Evolutionary conservation across 805 yeast genomes (phyloP), one percentile per base, ranked within the genome.

Genomic region (Yamadazyma ubonensis): DNA sequence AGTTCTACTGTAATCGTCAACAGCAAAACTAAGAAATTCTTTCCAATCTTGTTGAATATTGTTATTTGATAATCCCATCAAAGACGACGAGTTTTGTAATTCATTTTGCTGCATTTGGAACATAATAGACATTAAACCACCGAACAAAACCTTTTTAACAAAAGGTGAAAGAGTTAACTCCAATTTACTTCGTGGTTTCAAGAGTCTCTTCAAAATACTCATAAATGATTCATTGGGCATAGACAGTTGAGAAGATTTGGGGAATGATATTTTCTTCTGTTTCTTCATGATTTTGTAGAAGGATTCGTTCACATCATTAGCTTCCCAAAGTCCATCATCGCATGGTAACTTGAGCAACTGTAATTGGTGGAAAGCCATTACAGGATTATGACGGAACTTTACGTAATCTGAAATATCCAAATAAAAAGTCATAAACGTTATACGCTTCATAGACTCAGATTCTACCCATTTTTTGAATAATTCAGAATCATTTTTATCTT

Each of bases 361-460:
- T 22, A 67, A 49, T 37, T 67, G 73, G 36, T 61, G 55, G 40
- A 67, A 66, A 16, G 58, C 45, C 12, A 69, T 62, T 22, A 59
- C 67, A 0, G 73, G 73, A 42, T 83, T 76, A 59, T 87, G 95
- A 5, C 95, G 84, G 58, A 83, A 86, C 35, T 85, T 74, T 11
- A 83, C 77, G 27, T 88, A 84, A 63, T 88, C 95, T 2, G 82
- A 73, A 2, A 84, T 80, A 59, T 87, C 96, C 52, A 84, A 69
- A 55, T 83, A 83, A 56, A 87, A 88, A 10, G 95, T 88, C 79
- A 85, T 78, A 43, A 81, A 78, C 0, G 95, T 86, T 1, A 84
- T 75, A 42, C 96, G 63, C 55, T 87, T 87, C 70, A 85, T 69
- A 35, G 81, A 76, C 59, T 87, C 96, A 29, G 79, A 77, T 39